Percentiles rank a stretch among this genome's conserved stretches.
Evolutionary conservation across 352 stramenopile species (phyloP).

Genomic region (Aphanomyces invadans): DNA sequence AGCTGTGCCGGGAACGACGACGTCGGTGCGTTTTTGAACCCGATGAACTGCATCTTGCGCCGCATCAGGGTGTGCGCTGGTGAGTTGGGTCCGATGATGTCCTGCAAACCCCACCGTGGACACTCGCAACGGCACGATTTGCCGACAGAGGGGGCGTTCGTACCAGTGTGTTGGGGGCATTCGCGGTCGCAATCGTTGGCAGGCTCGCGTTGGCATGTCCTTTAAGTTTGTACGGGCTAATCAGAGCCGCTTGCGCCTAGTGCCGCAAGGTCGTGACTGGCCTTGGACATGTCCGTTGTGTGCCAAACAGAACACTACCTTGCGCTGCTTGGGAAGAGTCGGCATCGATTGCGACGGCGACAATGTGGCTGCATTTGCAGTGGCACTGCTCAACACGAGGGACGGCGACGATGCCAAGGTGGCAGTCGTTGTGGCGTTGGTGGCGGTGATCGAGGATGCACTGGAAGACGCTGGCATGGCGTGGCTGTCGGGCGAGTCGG

Average conservation of each 20-base stretch:
- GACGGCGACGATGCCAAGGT: background rate
- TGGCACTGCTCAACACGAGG: background rate
- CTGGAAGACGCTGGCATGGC: background rate
- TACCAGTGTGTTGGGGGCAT: conserved; percentile 19
- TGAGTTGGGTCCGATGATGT: conserved; percentile 22
- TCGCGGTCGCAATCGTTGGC: conserved; percentile 8
- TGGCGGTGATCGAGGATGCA: too few relatives aligned
- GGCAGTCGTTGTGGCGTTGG: background rate
- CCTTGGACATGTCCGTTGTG: too few relatives aligned
- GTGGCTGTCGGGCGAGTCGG: background rate
- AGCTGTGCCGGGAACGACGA: conserved; percentile 12
- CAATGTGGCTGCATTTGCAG: background rate
- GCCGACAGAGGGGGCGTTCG: background rate
- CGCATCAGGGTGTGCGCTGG: conserved; percentile 13
- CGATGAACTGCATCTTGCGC: conserved; percentile 16
- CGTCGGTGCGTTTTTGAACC: conserved; percentile 23
- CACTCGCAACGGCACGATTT: too few relatives aligned
- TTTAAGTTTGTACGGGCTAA: conserved; percentile 24
- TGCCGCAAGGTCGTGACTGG: too few relatives aligned
- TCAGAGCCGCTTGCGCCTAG: background rate
- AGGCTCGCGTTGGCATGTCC: conserved; percentile 18
- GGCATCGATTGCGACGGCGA: background rate
- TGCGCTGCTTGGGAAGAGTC: background rate
- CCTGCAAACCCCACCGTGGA: conserved; percentile 1
- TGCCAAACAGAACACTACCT: too few relatives aligned